phyloP scores from a whole-genome alignment of 2,329 filamentous ascomycete species.

The Pseudogymnoascus sp. region DNA sequence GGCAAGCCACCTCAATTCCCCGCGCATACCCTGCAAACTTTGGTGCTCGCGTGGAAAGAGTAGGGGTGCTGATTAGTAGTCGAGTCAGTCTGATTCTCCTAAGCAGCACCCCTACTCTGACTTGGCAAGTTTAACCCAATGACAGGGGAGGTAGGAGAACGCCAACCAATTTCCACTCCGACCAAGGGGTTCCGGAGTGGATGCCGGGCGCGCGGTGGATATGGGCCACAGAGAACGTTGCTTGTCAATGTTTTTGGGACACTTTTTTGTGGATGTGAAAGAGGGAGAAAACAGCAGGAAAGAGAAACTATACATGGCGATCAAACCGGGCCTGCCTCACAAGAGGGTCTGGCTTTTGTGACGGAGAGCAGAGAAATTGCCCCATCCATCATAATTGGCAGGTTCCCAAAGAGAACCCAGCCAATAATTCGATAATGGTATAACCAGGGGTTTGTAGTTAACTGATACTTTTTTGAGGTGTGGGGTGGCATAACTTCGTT shows the following conservation, averaged over 20 bases:
- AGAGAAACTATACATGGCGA: neutral
- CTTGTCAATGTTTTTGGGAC: neutral
- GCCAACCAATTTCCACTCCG: slow-evolving; percentile 1
- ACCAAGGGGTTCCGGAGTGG: neutral
- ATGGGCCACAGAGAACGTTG: neutral
- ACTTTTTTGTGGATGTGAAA: neutral
- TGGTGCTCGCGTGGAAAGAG: neutral
- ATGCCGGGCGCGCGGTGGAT: neutral
- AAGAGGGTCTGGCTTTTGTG: neutral
- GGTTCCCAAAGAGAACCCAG: neutral
- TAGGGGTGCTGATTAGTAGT: neutral
- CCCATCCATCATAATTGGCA: neutral
- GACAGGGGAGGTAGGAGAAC: neutral
- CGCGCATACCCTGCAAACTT: neutral
- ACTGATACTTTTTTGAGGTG: slow-evolving; percentile 8
- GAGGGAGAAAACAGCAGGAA: neutral
- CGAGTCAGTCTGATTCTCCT: neutral
- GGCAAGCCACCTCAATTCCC: neutral
- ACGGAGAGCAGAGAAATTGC: neutral
- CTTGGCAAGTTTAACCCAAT: neutral
- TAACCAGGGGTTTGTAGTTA: neutral
- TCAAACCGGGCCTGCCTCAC: neutral
- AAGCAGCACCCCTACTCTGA: too few species aligned
- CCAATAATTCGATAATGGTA: neutral
- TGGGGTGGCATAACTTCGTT: neutral